A percentile compares a stretch with the other conserved stretches of the same genome.
These are phyloP conservation scores for Colletotrichum ledebouriae DNA, from an alignment of 2,329 filamentous ascomycete species.

Conservation along the genomic window DNA sequence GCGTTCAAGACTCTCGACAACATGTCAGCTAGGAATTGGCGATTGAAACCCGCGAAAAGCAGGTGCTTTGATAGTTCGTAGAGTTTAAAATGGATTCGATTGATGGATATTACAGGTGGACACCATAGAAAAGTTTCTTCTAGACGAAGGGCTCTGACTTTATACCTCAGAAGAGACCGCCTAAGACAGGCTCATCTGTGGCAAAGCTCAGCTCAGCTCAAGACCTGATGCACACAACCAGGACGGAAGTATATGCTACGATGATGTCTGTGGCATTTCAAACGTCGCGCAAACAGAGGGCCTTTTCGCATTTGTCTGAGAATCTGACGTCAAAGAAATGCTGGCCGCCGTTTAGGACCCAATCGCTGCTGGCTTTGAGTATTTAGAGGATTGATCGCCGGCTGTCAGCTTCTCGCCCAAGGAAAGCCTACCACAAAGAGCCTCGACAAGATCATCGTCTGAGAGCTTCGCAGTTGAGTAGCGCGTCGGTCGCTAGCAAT, in stretches of 20 bases:
- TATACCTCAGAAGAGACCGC: no score
- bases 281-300: background rate
- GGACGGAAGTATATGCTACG: background rate
- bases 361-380: rapidly evolving
- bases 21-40: background rate
- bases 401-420: background rate
- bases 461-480: no score
- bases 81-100: no score
- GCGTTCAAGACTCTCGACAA: background rate
- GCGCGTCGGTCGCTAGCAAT: no score
- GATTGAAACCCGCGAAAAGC: no score
- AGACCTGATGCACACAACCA: background rate
- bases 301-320: background rate
- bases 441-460: background rate
- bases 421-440: background rate
- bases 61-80: no score
- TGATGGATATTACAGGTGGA: no score
- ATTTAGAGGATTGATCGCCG: background rate
- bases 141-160: no score
- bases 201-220: no score
- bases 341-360: background rate
- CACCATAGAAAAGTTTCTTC: no score
- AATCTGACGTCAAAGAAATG: background rate
- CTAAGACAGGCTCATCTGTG: no score
- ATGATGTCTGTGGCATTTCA: background rate